phyloP scores from a whole-genome alignment of 768 basidiomycete species.

The Krasilnikovozyma curviuscula region DNA sequence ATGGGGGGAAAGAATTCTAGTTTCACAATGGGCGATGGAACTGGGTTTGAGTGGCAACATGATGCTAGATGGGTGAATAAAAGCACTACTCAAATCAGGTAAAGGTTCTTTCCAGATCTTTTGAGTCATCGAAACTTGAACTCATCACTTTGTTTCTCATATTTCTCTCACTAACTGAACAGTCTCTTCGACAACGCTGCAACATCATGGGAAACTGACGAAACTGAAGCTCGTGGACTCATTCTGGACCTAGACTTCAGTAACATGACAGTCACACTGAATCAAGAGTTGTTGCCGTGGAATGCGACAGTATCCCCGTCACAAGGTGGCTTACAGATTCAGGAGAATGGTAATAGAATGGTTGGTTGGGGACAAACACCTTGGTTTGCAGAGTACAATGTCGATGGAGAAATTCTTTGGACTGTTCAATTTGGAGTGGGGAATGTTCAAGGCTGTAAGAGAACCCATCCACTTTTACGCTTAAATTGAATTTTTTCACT shows the following conservation, averaged over 20 bases:
- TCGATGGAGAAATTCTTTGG: slow-evolving; percentile 13
- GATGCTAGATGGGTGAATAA: slow-evolving; percentile 10
- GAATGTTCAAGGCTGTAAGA: slow-evolving; percentile 14
- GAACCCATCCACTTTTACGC: not conserved
- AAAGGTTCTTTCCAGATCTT: no score
- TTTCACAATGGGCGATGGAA: slow-evolving; percentile 17
- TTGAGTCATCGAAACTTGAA: no score
- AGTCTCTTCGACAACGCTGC: slow-evolving; percentile 22
- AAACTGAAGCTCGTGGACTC: slow-evolving; percentile 14
- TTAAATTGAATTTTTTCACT: no score
- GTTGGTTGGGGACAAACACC: slow-evolving; percentile 19
- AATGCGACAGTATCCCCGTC: slow-evolving; percentile 5
- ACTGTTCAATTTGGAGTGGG: slow-evolving; percentile 15
- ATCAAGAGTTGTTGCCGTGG: slow-evolving; percentile 1
- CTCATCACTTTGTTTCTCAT: no score
- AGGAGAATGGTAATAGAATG: slow-evolving; percentile 12
- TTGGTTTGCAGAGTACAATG: slow-evolving; percentile 14
- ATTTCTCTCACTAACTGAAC: no score
- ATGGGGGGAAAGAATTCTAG: slow-evolving; percentile 16
- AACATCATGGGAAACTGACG: slow-evolving; percentile 12
- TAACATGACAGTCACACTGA: slow-evolving; percentile 14
- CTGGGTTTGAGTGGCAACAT: slow-evolving; percentile 14
- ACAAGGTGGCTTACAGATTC: slow-evolving; percentile 16
- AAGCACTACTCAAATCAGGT: slow-evolving; percentile 12
- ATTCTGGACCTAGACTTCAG: slow-evolving; percentile 16